Base-by-base conservation (phyloP, 768 basidiomycete species). In the Mycena leptocephala region DNA sequence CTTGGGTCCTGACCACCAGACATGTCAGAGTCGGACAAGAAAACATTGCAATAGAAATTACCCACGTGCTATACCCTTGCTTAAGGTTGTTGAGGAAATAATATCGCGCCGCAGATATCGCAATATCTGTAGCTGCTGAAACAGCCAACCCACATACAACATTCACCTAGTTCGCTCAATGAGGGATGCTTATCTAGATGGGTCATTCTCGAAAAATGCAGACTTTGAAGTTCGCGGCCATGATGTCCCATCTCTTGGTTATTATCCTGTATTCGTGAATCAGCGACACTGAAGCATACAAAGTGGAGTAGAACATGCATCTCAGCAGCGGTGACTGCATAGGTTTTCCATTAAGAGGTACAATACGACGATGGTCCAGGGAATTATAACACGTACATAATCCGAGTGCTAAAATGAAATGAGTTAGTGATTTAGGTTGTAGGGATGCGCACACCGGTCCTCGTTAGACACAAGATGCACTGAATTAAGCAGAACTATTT, bases 41-140 rank as follows among this genome's bases (percentile, higher is more conserved):
- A 2, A 28, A 32, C 8, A 3, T 55, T 10, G 9, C 35, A 56
- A 3, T n/a, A 18, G 20, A 33, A 20, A 58, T 6, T 4, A 67
- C 64, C 14, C 35, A 74, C 72, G 24, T 10, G 11, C 28, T 59
- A 39, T 75, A 75, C 14, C 75, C 75, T 30, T 76, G 69, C 41
- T 70, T 76, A 43, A 77, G 66, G n/a, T 70, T 62, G 35, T 62
- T 65, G 28, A 77, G 71, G n/a, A 55, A 65, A 53, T 68, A 73
- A 39, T 77, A 77, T 51, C 76, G 58, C 9, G 76, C 61, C n/a
- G 32, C 43, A 32, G 76, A 56, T 2, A 77, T 43, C 11, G 73
- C 18, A 32, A 77, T 53, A 51, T 77, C 76, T n/a, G 76, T 77
- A 9, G 48, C 32, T 16, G 67, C 76, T 8, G 71, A 73, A 37